Evolutionary conservation across 257 asterid genomes (phyloP), one percentile per base, ranked within the genome.

Genomic region (Anisodus tanguticus): DNA sequence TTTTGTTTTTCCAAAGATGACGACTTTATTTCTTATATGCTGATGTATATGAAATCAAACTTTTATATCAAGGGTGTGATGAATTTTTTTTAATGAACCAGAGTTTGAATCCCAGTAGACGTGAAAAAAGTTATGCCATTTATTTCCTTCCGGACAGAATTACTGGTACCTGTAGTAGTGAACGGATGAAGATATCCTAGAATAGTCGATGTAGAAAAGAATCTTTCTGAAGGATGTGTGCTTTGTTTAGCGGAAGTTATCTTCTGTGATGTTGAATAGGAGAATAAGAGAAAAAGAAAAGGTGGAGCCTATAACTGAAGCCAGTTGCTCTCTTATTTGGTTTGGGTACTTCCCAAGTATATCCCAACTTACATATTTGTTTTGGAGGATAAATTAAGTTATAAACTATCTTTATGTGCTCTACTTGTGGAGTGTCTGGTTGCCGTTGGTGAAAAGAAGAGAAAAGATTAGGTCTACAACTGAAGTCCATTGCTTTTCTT

Each of bases 341-440:
- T 57, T 57, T 57, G 19, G 62, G 9, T 15, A 16, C 62, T 57
- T 57, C 5, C 15, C 35, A 31, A 31, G 1, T 17, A 58, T 58
- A 58, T 58, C 8, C 64, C 58, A 45, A 43, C 9, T 1, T 43
- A 1, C 41, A 11, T 72, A 72, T 54, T n/a, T 72, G n/a, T n/a
- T 72, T 70, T 47, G 45, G 59, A 19, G 41, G 80, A 45, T 47
- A 59, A 72, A n/a, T 72, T 72, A 39, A 72, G 19, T 72, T 47
- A 72, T 19, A 72, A 3, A 45, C n/a, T 5, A 19, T 47, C 59
- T 72, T 19, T 72, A 1, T 19, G 80, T 72, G 59, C 19, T 72
- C 19, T 72, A 19, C 59, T n/a, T 47, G 80, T 47, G 60, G 60
- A 47, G 10, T 41, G 19, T 72, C 60, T 47, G 60, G 80, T 72